These are phyloP conservation scores for Rhizopogon salebrosus DNA, from an alignment of 768 basidiomycete species.

Conservation along the genomic window DNA sequence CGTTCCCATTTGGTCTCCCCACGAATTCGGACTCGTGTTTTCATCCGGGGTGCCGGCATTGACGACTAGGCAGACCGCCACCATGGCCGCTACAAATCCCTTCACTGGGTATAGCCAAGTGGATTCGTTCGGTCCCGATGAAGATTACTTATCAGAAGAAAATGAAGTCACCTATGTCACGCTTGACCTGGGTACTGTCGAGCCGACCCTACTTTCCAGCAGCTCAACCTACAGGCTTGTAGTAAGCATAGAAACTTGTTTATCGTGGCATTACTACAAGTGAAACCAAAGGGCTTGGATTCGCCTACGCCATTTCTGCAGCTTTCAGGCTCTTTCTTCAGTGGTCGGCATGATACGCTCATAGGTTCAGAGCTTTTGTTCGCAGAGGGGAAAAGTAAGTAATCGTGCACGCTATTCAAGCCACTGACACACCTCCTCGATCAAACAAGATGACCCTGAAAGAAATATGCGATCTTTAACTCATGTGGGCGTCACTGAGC, in stretches of 20 bases:
- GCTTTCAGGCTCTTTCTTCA: constrained; percentile 68
- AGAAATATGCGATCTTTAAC: constrained; percentile 44
- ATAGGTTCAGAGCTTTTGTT: constrained; percentile 77
- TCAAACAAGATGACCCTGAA: constrained; percentile 45
- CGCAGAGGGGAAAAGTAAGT: constrained; percentile 57
- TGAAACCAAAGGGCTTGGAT: constrained; percentile 56
- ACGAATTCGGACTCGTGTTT: no score
- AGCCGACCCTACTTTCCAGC: constrained; percentile 72
- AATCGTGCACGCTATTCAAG: background rate
- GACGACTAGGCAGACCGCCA: background rate
- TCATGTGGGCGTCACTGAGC: constrained; percentile 58
- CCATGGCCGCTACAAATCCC: background rate
- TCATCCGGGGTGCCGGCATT: background rate
- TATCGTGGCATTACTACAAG: background rate
- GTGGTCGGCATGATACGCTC: constrained; percentile 61
- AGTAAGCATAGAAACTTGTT: constrained; percentile 35
- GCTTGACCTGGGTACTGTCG: constrained; percentile 64
- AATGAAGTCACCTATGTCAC: constrained; percentile 64
- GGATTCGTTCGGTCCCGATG: constrained; percentile 60
- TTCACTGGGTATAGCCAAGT: constrained; percentile 63
- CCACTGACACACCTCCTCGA: constrained; percentile 3
- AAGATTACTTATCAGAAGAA: constrained; percentile 54
- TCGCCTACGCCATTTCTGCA: constrained; percentile 75
- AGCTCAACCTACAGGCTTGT: constrained; percentile 69
- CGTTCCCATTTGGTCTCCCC: background rate